These are phyloP conservation scores for Reutealis trisperma DNA, from an alignment of 345 rosid genomes.

Conservation along the genomic window DNA sequence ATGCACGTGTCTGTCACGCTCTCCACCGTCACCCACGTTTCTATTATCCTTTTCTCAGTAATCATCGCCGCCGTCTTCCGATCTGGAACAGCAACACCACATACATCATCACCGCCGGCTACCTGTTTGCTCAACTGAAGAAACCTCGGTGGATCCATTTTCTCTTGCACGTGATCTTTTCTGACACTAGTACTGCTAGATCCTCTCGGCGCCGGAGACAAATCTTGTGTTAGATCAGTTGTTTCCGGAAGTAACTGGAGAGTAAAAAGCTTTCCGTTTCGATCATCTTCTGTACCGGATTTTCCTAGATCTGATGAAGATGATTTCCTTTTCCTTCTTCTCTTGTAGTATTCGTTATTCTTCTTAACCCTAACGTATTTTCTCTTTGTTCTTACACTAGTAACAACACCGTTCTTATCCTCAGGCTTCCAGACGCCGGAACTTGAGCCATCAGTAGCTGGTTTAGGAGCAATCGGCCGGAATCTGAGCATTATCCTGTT, in stretches of 20 bases:
- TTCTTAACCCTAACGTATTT: slow-evolving; percentile 65
- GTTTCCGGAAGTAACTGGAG: slow-evolving; percentile 11
- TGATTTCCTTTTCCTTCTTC: slow-evolving; percentile 10
- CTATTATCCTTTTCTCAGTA: slow-evolving; percentile 21
- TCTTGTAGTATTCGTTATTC: slow-evolving; percentile 24
- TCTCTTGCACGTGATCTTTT: not conserved
- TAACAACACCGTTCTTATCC: slow-evolving; percentile 5
- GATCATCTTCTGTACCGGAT: not conserved
- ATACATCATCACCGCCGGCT: not conserved
- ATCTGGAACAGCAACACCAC: not conserved
- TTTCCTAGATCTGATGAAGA: slow-evolving; percentile 10
- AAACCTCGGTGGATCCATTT: not conserved
- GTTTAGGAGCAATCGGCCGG: slow-evolving; percentile 39
- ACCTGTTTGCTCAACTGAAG: not conserved
- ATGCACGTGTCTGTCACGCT: slow-evolving; percentile 51
- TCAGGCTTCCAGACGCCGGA: slow-evolving; percentile 6
- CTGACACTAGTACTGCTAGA: not conserved
- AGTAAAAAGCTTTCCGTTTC: not conserved
- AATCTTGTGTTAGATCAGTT: not conserved
- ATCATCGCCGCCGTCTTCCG: slow-evolving; percentile 1
- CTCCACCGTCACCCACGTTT: slow-evolving; percentile 72
- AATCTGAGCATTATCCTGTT: slow-evolving; percentile 30
- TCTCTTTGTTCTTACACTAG: slow-evolving; percentile 23
- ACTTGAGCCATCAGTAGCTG: slow-evolving; percentile 14
- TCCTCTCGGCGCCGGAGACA: not conserved